phyloP scores from a whole-genome alignment of 2,329 filamentous ascomycete species.

The Sordariomycetes sp. region DNA sequence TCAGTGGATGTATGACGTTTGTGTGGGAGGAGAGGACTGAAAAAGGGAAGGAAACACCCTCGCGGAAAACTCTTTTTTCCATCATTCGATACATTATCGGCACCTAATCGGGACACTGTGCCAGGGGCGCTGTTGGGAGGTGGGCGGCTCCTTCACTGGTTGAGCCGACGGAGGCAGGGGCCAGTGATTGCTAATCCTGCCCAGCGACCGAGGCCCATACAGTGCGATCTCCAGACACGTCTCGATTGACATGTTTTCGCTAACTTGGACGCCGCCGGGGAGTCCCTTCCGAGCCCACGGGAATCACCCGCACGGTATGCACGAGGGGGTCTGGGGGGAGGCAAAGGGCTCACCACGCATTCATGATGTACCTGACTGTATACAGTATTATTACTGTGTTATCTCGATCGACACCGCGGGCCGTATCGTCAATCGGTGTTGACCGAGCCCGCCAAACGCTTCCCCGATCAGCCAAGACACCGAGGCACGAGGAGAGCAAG shows the following conservation, averaged over 20 bases:
- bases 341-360: neutral
- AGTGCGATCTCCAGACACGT: neutral
- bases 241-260: neutral
- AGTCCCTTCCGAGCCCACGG: neutral
- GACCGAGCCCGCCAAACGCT: neutral
- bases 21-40: constrained; percentile 1
- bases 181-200: neutral
- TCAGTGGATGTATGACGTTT: constrained; percentile 6
- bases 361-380: neutral
- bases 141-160: neutral
- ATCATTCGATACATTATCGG: constrained; percentile 1
- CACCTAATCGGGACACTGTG: neutral
- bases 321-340: neutral
- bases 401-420: neutral
- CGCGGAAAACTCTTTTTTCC: constrained; percentile 2
- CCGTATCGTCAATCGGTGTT: neutral
- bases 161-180: neutral
- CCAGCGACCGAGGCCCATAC: neutral
- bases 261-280: neutral
- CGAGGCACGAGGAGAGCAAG: neutral
- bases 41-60: constrained; percentile 3
- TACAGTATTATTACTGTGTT: neutral
- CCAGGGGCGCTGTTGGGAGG: neutral
- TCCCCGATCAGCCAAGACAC: neutral
- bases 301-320: neutral